A percentile compares a stretch with the other conserved stretches of the same genome.
Evolutionary conservation across 495 filamentous ascomycete genomes (phyloP).

Genomic region (Penicillium bovifimosum): DNA sequence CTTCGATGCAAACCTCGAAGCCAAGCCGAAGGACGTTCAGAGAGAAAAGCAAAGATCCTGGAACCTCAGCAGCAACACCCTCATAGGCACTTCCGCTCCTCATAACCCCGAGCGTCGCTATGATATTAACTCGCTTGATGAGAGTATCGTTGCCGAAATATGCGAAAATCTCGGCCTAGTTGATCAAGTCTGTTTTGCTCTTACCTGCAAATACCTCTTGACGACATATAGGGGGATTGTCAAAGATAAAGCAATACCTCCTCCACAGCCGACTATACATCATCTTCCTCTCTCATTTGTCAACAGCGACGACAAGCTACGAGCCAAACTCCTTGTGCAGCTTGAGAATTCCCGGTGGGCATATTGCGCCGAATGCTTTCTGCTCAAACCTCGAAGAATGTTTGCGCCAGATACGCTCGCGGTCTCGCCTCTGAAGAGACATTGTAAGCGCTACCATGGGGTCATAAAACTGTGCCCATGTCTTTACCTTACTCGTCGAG

Average conservation of each 20-base stretch:
- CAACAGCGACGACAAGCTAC: neutral
- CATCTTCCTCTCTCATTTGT: neutral
- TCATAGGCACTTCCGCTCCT: constrained; percentile 3
- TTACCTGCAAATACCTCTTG: neutral
- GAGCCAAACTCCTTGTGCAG: neutral
- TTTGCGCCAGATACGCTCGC: neutral
- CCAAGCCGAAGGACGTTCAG: neutral
- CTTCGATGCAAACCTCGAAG: neutral
- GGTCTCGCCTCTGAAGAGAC: neutral
- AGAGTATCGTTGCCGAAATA: neutral
- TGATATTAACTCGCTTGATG: constrained; percentile 1
- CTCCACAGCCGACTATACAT: neutral
- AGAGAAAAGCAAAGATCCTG: neutral
- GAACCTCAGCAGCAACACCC: neutral
- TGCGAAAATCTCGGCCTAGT: neutral
- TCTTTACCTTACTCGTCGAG: neutral
- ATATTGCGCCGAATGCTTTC: constrained; percentile 1
- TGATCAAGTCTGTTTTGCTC: neutral
- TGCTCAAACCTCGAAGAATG: neutral
- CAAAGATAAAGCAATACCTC: neutral
- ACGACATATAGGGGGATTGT: neutral
- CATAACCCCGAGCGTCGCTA: neutral
- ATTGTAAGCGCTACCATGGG: neutral
- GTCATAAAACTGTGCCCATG: constrained; percentile 1
- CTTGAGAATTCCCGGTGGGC: neutral